Evolutionary conservation across 2,329 filamentous ascomycete species (phyloP).

Genomic region (Cladosporium sp.): DNA sequence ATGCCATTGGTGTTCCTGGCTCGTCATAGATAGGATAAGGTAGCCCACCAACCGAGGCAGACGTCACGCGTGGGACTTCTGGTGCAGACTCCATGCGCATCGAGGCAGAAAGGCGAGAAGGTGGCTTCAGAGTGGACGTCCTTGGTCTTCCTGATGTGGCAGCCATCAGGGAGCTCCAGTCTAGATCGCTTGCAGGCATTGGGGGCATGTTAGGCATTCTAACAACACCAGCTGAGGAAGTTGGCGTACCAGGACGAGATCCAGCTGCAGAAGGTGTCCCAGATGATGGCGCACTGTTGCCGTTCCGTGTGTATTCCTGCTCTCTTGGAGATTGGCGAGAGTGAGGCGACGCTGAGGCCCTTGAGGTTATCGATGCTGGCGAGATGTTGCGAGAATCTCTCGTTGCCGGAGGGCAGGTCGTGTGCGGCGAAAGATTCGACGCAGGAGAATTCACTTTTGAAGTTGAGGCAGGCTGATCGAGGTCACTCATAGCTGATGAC

Average conservation of each 20-base stretch:
- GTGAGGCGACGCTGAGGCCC: slow-evolving; percentile 18
- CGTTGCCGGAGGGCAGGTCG: not conserved
- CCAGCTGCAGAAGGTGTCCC: slow-evolving; percentile 25
- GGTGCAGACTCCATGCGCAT: slow-evolving; percentile 19
- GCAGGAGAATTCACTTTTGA: not conserved
- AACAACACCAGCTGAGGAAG: slow-evolving; percentile 24
- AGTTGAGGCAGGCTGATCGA: not conserved
- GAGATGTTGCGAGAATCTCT: slow-evolving; percentile 29
- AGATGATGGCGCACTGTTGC: slow-evolving; percentile 23
- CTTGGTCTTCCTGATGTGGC: slow-evolving; percentile 16
- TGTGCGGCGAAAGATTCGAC: slow-evolving; percentile 4
- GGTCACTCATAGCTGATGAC: slow-evolving; percentile 16
- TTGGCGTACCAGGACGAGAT: slow-evolving; percentile 32
- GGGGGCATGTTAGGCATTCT: slow-evolving; percentile 22
- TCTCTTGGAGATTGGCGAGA: slow-evolving; percentile 24
- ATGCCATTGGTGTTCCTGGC: slow-evolving; percentile 29
- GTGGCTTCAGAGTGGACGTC: slow-evolving; percentile 1
- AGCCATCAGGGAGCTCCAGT: slow-evolving; percentile 29
- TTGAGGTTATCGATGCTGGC: slow-evolving; percentile 26
- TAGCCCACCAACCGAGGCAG: slow-evolving; percentile 20
- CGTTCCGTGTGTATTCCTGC: slow-evolving; percentile 23
- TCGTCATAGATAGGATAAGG: slow-evolving; percentile 31
- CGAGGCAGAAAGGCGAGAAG: slow-evolving; percentile 15
- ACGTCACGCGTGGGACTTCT: slow-evolving; percentile 13
- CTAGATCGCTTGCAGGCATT: slow-evolving; percentile 33